A percentile compares a stretch with the other conserved stretches of the same genome.
Evolutionary conservation across 1,284 basidiomycete species (phyloP).

Genomic region (Trichosporon coremiiforme): DNA sequence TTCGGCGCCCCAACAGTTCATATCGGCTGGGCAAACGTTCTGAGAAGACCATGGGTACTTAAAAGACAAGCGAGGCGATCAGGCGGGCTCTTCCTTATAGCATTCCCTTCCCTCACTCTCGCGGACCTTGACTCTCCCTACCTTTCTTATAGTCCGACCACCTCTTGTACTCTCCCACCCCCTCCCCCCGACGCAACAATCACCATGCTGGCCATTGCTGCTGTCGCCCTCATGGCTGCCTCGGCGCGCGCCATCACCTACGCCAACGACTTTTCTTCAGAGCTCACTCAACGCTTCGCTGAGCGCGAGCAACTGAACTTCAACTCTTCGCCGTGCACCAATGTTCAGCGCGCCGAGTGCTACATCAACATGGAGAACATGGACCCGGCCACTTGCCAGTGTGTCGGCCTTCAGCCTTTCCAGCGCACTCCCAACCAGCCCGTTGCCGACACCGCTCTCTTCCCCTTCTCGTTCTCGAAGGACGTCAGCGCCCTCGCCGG

Average conservation of each 20-base stretch:
- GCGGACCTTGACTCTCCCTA: not conserved
- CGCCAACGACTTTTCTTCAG: slow-evolving; percentile 17
- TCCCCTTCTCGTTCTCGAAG: slow-evolving; percentile 15
- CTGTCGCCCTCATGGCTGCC: slow-evolving; percentile 17
- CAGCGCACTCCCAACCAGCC: slow-evolving; percentile 8
- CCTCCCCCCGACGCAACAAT: not conserved
- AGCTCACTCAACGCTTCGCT: slow-evolving; percentile 12
- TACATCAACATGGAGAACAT: slow-evolving; percentile 23
- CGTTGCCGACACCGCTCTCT: slow-evolving; percentile 20
- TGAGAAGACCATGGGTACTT: not conserved
- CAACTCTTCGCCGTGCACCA: slow-evolving; percentile 7
- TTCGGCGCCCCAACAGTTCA: not conserved
- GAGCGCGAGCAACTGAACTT: slow-evolving; percentile 3
- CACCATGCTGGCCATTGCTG: slow-evolving; percentile 13
- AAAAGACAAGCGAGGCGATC: not conserved
- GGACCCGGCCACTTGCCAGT: slow-evolving; percentile 22
- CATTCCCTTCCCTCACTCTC: not conserved
- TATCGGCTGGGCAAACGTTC: not conserved
- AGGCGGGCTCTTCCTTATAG: not conserved
- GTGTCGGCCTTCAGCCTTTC: slow-evolving; percentile 10
- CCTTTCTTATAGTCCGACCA: not conserved
- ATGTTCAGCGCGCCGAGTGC: slow-evolving; percentile 24
- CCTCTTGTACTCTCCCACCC: not conserved
- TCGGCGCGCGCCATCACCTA: not conserved
- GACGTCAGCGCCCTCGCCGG: slow-evolving; percentile 18